phyloP scores from a whole-genome alignment of 257 asterid genomes.

The Perilla frutescens region DNA sequence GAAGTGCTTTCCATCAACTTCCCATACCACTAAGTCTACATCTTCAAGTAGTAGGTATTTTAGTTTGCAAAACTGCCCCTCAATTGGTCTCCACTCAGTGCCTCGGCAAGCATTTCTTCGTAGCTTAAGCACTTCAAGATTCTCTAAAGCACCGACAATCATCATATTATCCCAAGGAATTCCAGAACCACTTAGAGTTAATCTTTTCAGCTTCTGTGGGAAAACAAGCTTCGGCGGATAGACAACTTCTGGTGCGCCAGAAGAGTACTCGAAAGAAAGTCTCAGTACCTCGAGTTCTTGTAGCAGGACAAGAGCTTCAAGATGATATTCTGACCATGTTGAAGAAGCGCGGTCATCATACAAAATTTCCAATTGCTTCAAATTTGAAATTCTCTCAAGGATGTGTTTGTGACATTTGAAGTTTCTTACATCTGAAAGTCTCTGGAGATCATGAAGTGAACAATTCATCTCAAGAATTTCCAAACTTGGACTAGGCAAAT shows the following conservation, averaged over 20 bases:
- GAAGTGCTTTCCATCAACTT: not conserved
- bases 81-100: not conserved
- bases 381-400: too few species aligned
- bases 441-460: too few species aligned
- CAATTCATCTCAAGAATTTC: too few species aligned
- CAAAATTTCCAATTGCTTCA: too few species aligned
- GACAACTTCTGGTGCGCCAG: not conserved
- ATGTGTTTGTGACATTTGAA: too few species aligned
- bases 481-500: too few species aligned
- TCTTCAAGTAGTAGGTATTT: not conserved
- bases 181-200: not conserved
- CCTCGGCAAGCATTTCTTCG: not conserved
- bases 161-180: not conserved
- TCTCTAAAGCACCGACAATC: not conserved
- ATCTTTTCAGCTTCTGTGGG: not conserved
- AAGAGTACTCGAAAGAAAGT: not conserved
- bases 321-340: too few species aligned
- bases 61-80: not conserved
- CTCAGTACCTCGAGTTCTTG: not conserved
- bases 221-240: not conserved
- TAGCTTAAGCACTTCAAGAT: not conserved
- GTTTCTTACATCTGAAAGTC: too few species aligned
- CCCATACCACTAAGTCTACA: not conserved
- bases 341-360: too few species aligned
- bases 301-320: too few species aligned